These are phyloP conservation scores for Hylodesmum podocarpum DNA, from an alignment of 306 rosid species.

Conservation along the genomic window DNA sequence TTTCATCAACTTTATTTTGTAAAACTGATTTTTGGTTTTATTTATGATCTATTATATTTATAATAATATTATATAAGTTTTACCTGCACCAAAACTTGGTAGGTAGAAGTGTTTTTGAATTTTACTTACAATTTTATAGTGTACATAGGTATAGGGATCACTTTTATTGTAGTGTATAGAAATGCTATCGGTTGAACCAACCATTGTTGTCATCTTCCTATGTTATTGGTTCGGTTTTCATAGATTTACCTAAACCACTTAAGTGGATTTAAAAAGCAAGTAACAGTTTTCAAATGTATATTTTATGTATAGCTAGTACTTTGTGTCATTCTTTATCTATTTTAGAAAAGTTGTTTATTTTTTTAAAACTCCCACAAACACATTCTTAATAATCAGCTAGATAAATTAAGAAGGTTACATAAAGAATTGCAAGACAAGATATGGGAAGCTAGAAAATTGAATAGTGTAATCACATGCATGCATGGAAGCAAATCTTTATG, in stretches of 20 bases:
- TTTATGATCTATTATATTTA: no score
- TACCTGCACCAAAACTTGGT: no score
- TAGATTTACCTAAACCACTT: not conserved
- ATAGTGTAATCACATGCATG: slow-evolving; percentile 37
- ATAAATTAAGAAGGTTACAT: not conserved
- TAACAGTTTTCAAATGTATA: not conserved
- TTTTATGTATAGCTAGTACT: not conserved
- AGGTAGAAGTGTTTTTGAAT: no score
- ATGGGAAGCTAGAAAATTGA: not conserved
- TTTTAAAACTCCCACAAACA: not conserved
- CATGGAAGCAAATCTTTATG: slow-evolving; percentile 26
- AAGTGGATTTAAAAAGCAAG: not conserved
- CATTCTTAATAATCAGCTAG: not conserved
- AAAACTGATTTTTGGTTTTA: no score
- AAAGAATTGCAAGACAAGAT: not conserved
- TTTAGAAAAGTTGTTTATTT: not conserved
- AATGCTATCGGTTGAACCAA: not conserved
- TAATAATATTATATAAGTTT: no score
- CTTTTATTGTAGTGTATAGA: no score
- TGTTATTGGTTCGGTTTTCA: not conserved
- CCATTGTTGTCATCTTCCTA: not conserved
- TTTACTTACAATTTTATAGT: no score
- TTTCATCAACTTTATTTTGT: no score
- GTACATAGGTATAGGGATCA: no score
- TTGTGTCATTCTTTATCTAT: not conserved